Evolutionary conservation across 208 protist species (phyloP), one percentile per base, ranked within the genome.

Genomic region (Giardia muris): DNA sequence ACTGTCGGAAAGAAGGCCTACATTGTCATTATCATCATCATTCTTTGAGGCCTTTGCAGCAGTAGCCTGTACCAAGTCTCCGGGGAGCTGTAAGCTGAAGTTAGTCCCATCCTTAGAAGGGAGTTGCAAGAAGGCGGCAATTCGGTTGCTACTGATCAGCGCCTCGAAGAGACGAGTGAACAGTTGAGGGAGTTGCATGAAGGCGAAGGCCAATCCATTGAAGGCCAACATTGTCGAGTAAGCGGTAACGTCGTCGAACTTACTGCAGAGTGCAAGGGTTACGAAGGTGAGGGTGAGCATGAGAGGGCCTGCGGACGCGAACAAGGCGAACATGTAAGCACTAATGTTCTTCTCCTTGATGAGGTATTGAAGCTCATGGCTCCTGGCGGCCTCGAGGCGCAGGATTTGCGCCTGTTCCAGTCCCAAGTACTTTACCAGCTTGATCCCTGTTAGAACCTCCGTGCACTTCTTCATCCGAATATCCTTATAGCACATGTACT

Each of bases 341-440:
- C 43, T 93, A 10, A 47, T 22, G 10, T 47, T 57, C 57, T n/a
- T 39, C 0, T 57, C 43, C 22, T 46, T 22, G 42, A 42, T 42
- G 0, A 94, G 46, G 30, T 46, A 19, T 43, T 39, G 46, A 0
- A 92, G 1, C 45, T 94, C 93, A 30, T 44, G 3, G n/a, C 87
- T 42, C 89, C 93, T 42, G n/a, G 46, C 76, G 0, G 92, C 46
- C 4, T 93, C 19, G 42, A 96, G 76, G 39, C 47, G 43, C 22
- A 47, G 46, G 2, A 92, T 48, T 46, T 95, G 94, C 0, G 89
- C 46, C 0, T 93, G 46, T 48, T 96, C 95, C 93, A 93, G 95
- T 10, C 93, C 94, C 87, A 94, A 95, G 0, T 95, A 47, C 92
- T 96, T 96, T 45, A 96, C 46, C 30, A 95, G 92, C 67, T 92